Base-by-base conservation (phyloP, 1,284 basidiomycete species). In the Neolentinus lepideus region DNA sequence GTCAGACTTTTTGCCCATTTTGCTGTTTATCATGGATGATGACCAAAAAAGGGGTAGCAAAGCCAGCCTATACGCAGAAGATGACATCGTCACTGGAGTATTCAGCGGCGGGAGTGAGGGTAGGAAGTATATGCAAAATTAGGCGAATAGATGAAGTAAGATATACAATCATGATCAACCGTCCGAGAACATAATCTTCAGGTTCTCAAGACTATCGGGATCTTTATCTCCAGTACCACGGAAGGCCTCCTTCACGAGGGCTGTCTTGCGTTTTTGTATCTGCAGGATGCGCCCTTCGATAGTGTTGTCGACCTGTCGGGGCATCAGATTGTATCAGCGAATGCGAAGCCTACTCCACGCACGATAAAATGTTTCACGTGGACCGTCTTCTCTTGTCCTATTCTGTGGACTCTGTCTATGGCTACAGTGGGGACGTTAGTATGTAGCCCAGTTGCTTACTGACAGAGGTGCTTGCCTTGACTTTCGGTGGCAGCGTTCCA, bases 311-410 rank as follows among this genome's bases (percentile, higher is more conserved):
- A 91, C 73, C 88, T 90, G 58, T 19, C 14, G 21, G 8, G 26
- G 52, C 8, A 51, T 35, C 31, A 45, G 48, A n/a, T 25, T 26
- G 45, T 24, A 46, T 31, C 25, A 43, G 3, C 3, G n/a, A n/a
- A 31, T 25, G 24, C 27, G 11, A n/a, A 16, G 33, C 4, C 1
- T 22, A 27, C 29, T 16, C 24, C 12, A 69, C 84, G 72, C 69
- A 88, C 94, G 59, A 98, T 89, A 68, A 94, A 95, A 56, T 96
- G 90, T 56, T 88, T 94, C 27, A 97, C 94, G 61, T 89, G 88
- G 19, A 98, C 96, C 0, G 88, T 79, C 62, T 83, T 84, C 26
- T 88, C 87, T 65, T 95, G 93, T 0, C 92, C 92, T 26, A 94
- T 84, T 27, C 91, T 73, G 64, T 94, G 91, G 21, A 93, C 86